Conservation (phyloP, 1,284 basidiomycete genomes). For the Somion occarium region DNA sequence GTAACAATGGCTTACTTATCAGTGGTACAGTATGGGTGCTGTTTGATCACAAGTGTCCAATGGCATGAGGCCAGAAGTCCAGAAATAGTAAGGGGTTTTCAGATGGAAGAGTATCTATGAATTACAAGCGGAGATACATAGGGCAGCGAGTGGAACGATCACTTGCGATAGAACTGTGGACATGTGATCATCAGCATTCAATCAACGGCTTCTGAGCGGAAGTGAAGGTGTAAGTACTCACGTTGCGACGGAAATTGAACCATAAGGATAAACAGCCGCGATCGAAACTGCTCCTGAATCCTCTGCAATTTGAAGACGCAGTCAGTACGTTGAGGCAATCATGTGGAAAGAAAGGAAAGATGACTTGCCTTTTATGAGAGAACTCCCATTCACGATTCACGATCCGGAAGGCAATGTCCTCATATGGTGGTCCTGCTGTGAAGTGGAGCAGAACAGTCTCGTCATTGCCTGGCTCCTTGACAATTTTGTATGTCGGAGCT, state of each 20-base stretch:
- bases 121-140: too few relatives aligned
- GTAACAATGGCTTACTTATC: too few relatives aligned
- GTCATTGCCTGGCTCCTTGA: conserved; percentile 88
- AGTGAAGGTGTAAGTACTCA: conserved; percentile 42
- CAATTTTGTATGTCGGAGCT: conserved; percentile 92
- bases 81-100: too few relatives aligned
- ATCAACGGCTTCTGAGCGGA: conserved; percentile 7
- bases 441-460: conserved; percentile 94
- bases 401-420: conserved; percentile 98
- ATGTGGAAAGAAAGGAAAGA: conserved; percentile 1
- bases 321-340: conserved; percentile 10
- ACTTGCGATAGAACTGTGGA: conserved; percentile 69
- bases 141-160: conserved; percentile 17
- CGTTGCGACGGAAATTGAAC: conserved; percentile 87
- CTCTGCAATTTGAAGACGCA: conserved; percentile 37
- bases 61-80: too few relatives aligned
- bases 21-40: too few relatives aligned
- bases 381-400: conserved; percentile 99
- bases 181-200: conserved; percentile 14
- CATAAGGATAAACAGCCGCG: conserved; percentile 81
- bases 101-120: too few relatives aligned
- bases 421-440: conserved; percentile 96
- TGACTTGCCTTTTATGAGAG: conserved; percentile 81
- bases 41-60: too few relatives aligned
- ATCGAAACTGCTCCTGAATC: conserved; percentile 83